Evolutionary conservation across 257 asterid species (phyloP).

Genomic region (Knoxia roxburghii): DNA sequence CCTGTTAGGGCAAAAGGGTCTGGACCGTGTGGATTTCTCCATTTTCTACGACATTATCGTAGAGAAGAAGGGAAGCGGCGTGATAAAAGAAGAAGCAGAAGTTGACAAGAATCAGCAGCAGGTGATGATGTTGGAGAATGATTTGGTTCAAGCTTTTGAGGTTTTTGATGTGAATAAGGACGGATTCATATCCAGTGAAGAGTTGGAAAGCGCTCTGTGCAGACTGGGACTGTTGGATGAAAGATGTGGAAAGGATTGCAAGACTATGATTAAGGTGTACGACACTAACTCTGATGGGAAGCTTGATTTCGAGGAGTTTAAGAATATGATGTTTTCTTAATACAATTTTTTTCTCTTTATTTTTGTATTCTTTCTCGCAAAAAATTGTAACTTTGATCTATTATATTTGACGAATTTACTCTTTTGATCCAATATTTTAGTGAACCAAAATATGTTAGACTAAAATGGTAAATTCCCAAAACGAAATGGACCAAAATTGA

Average conservation of each 20-base stretch:
- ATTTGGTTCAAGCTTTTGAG: constrained; percentile 41
- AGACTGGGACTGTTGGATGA: constrained; percentile 47
- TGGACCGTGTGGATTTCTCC: constrained; percentile 38
- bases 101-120: background rate
- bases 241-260: constrained; percentile 33
- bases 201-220: constrained; percentile 41
- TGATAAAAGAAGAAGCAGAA: constrained; percentile 5
- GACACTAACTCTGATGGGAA: constrained; percentile 64
- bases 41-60: constrained; percentile 38
- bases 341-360: too few species aligned
- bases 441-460: too few species aligned
- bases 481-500: too few species aligned
- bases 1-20: constrained; percentile 34
- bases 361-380: too few species aligned
- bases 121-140: constrained; percentile 34
- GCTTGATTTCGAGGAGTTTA: constrained; percentile 64
- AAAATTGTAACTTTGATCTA: too few species aligned
- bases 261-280: constrained; percentile 44
- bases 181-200: constrained; percentile 54
- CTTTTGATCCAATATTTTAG: too few species aligned
- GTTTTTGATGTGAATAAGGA: constrained; percentile 56
- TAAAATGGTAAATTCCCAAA: too few species aligned
- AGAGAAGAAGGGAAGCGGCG: background rate
- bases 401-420: too few species aligned
- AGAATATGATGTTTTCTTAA: constrained; percentile 58